These are phyloP conservation scores for Hygrophorus pudorinus DNA, from an alignment of 768 basidiomycete species.

Conservation along the genomic window DNA sequence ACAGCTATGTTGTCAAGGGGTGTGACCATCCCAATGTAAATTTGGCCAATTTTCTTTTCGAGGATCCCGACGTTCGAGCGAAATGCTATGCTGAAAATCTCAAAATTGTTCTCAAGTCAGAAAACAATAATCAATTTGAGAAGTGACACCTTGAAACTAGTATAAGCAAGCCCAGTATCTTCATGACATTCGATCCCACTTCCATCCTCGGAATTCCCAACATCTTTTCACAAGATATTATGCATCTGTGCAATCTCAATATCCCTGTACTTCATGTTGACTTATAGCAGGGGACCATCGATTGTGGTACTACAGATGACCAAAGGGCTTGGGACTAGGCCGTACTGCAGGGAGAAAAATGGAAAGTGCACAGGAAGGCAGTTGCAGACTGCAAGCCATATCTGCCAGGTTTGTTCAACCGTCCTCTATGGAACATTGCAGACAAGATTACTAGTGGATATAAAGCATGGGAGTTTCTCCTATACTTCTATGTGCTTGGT, in stretches of 20 bases:
- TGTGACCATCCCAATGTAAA: conserved; percentile 18
- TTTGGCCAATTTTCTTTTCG: conserved; percentile 5
- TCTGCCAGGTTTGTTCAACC: no score
- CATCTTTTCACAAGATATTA: no score
- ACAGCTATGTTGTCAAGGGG: conserved; percentile 13
- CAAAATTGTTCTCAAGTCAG: conserved; percentile 11
- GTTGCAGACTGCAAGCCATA: conserved; percentile 15
- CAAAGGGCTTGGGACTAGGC: no score
- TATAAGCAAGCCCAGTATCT: conserved; percentile 24
- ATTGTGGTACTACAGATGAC: no score
- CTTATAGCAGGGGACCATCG: conserved; percentile 14
- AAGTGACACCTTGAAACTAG: conserved; percentile 21
- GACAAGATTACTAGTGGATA: no score
- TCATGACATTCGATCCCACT: conserved; percentile 28
- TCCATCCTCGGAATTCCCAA: conserved; percentile 13
- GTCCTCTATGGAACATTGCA: conserved; percentile 12
- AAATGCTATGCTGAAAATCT: conserved; percentile 9
- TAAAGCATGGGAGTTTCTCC: no score
- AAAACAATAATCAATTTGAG: conserved; percentile 15
- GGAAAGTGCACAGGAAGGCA: conserved; percentile 18
- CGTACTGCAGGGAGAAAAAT: conserved; percentile 9
- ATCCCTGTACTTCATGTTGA: conserved; percentile 23
- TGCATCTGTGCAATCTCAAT: conserved; percentile 27
- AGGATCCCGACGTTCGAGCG: no score
- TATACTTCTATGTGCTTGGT: conserved; percentile 8